These are phyloP conservation scores for Leccinum pachyderme DNA, from an alignment of 1,284 basidiomycete species.

Conservation along the genomic window DNA sequence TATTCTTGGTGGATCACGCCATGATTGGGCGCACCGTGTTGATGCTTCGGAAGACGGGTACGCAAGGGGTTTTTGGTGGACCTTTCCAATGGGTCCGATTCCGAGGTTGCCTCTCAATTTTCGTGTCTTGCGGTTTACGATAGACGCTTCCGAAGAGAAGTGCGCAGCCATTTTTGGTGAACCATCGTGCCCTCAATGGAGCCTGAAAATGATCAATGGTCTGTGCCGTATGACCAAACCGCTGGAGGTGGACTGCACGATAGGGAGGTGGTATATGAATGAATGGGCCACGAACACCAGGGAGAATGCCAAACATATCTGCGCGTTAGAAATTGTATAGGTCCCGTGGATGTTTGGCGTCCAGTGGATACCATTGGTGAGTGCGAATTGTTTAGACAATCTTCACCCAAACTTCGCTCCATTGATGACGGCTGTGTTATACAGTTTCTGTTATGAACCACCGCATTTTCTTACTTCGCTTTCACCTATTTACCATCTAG, in stretches of 20 bases:
- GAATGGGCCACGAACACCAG: neutral
- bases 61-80: neutral
- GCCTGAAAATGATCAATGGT: neutral
- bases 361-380: no score
- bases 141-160: neutral
- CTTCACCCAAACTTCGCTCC: no score
- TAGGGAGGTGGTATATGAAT: neutral
- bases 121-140: neutral
- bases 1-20: neutral
- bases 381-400: no score
- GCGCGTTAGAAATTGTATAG: neutral
- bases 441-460: no score
- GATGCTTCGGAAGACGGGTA: neutral
- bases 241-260: neutral
- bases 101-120: no score
- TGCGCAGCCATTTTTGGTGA: neutral
- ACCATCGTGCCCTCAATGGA: neutral
- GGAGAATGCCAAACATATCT: neutral
- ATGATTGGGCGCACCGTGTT: neutral
- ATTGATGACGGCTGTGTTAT: no score
- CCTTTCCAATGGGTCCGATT: no score
- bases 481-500: no score
- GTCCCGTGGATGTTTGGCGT: no score
- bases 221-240: fast-evolving
- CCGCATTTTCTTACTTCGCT: no score